Conservation (phyloP, 441 rosid genomes). For the Croton laevigatus region DNA sequence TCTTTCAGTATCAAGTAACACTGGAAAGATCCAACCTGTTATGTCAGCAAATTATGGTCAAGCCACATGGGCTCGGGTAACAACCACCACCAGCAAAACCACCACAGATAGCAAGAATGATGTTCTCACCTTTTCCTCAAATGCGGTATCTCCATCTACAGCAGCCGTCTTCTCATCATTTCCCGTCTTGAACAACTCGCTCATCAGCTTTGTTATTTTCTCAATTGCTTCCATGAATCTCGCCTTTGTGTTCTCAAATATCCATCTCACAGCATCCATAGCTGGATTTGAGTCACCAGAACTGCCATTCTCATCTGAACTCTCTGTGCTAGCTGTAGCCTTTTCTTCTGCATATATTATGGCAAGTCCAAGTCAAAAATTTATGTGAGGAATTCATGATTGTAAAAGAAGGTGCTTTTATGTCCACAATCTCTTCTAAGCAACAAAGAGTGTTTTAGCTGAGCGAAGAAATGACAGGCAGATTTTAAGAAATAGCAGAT, state of each 20-base stretch:
- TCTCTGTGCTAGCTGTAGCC: constrained; percentile 25
- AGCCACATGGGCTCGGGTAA: constrained; percentile 47
- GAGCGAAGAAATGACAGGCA: not conserved
- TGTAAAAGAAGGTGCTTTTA: not conserved
- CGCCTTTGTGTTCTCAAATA: constrained; percentile 52
- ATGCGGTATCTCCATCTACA: constrained; percentile 36
- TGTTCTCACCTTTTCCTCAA: constrained; percentile 61
- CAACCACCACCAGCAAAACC: constrained; percentile 71
- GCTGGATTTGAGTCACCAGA: constrained; percentile 30
- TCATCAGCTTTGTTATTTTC: constrained; percentile 49
- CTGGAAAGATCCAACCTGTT: constrained; percentile 23
- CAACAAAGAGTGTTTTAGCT: not conserved
- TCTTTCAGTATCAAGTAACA: not conserved
- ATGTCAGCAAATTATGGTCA: constrained; percentile 63
- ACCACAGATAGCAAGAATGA: constrained; percentile 66
- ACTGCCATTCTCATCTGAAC: constrained; percentile 29
- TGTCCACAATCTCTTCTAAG: not conserved
- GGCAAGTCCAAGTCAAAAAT: constrained; percentile 7
- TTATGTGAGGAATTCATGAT: not conserved
- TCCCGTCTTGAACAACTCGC: constrained; percentile 45
- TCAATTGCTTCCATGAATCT: constrained; percentile 53
- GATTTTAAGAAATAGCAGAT: not conserved
- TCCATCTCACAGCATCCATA: constrained; percentile 44
- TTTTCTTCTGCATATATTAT: constrained; percentile 37
- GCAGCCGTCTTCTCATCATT: constrained; percentile 24